A percentile compares a stretch with the other conserved stretches of the same genome.
Evolutionary conservation across 768 basidiomycete genomes (phyloP).

Genomic region (Stropharia rugosoannulata): DNA sequence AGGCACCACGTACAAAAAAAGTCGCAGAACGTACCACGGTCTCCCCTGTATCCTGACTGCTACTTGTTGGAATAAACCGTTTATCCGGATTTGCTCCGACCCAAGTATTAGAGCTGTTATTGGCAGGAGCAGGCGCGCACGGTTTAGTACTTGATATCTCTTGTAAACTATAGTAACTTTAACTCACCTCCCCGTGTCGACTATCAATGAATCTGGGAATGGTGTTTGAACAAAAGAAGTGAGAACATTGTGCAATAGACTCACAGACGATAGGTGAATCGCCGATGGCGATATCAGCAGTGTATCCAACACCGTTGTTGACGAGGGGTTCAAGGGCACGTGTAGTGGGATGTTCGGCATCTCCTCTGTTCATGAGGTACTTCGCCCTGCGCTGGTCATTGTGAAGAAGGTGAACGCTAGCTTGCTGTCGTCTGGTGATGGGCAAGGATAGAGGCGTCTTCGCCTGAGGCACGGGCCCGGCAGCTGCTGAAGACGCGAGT

Average conservation of each 20-base stretch:
- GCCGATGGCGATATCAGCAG: conserved; percentile 48
- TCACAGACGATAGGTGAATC: conserved; percentile 49
- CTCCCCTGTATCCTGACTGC: conserved; percentile 40
- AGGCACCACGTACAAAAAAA: neutral
- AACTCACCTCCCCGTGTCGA: conserved; percentile 55
- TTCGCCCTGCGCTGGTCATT: too few species aligned
- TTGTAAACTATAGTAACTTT: conserved; percentile 3
- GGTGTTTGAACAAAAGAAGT: neutral
- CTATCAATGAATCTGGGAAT: conserved; percentile 39
- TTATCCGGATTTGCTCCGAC: conserved; percentile 44
- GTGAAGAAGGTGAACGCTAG: too few species aligned
- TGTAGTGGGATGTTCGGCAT: too few species aligned
- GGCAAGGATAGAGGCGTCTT: too few species aligned
- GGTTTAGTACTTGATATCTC: neutral
- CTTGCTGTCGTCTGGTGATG: too few species aligned
- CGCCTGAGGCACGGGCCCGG: too few species aligned
- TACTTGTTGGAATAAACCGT: conserved; percentile 41
- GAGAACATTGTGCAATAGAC: conserved; percentile 11
- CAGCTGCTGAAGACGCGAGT: too few species aligned
- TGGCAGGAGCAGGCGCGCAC: neutral
- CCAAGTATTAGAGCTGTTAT: conserved; percentile 66
- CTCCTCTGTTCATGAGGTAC: too few species aligned
- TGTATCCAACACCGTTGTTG: conserved; percentile 36
- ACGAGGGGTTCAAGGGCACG: neutral
- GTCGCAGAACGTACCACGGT: conserved; percentile 34